Percentiles rank a stretch among this genome's conserved stretches.
phyloP scores from a whole-genome alignment of 495 filamentous ascomycete genomes.

The Neurospora sp. region DNA sequence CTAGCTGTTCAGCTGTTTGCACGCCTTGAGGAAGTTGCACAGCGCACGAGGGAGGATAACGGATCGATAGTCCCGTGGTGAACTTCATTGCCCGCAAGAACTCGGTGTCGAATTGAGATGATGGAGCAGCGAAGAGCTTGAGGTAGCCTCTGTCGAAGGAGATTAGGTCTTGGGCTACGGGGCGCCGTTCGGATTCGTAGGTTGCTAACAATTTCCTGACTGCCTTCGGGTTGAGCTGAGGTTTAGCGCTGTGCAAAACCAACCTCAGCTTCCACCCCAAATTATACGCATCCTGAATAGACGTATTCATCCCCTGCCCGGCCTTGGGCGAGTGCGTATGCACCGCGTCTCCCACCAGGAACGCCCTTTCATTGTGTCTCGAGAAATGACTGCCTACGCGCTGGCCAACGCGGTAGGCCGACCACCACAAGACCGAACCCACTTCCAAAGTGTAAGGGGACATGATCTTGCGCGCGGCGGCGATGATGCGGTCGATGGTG shows the following conservation, averaged over 20 bases:
- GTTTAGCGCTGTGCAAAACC: slow-evolving; percentile 26
- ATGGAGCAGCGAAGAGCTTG: slow-evolving; percentile 33
- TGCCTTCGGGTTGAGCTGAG: slow-evolving; percentile 29
- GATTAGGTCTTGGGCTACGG: slow-evolving; percentile 63
- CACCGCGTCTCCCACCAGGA: slow-evolving; percentile 53
- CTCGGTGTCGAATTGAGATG: slow-evolving; percentile 23
- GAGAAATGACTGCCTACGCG: slow-evolving; percentile 58
- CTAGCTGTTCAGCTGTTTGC: slow-evolving; percentile 5
- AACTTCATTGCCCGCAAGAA: slow-evolving; percentile 27
- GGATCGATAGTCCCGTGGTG: slow-evolving; percentile 20
- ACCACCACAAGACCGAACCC: slow-evolving; percentile 22
- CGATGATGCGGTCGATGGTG: slow-evolving; percentile 46
- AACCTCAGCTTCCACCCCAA: slow-evolving; percentile 65
- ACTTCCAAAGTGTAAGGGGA: slow-evolving; percentile 48
- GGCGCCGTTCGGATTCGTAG: slow-evolving; percentile 59
- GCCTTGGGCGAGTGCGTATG: slow-evolving; percentile 63
- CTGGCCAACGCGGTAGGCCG: slow-evolving; percentile 58
- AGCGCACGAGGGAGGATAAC: slow-evolving; percentile 4
- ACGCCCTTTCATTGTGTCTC: slow-evolving; percentile 45
- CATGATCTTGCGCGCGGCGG: slow-evolving; percentile 49
- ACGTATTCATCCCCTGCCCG: slow-evolving; percentile 69
- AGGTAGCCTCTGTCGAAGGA: slow-evolving; percentile 58
- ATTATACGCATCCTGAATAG: slow-evolving; percentile 59
- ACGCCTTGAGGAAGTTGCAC: slow-evolving; percentile 1
- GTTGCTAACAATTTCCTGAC: slow-evolving; percentile 48